Percentiles rank a stretch among this genome's conserved stretches.
These are phyloP conservation scores for Cornus florida DNA, from an alignment of 148 eudicot species.

Conservation along the genomic window DNA sequence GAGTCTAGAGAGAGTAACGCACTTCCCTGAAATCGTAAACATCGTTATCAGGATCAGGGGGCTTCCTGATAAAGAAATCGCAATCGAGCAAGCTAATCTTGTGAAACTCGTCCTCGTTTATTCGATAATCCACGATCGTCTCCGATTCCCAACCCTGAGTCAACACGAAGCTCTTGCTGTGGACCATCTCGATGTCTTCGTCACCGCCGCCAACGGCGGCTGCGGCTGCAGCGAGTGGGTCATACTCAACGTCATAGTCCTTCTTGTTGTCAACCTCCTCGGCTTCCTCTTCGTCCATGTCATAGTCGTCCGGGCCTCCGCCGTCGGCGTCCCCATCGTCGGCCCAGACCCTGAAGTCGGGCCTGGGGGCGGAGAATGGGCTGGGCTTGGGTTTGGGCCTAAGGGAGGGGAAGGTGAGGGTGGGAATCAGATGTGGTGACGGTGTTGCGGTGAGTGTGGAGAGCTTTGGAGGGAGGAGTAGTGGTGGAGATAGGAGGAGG, in stretches of 20 bases:
- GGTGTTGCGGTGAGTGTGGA: constrained; percentile 12
- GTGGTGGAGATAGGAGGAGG: constrained; percentile 27
- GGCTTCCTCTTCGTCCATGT: constrained; percentile 80
- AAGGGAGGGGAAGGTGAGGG: constrained; percentile 21
- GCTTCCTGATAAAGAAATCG: constrained; percentile 84
- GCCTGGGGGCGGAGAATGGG: constrained; percentile 12
- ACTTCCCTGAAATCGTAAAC: constrained; percentile 96
- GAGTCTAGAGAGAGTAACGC: background rate
- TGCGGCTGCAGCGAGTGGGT: constrained; percentile 32
- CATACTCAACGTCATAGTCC: constrained; percentile 79
- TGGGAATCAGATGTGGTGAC: constrained; percentile 20
- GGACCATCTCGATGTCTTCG: constrained; percentile 45
- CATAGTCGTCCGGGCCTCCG: constrained; percentile 58
- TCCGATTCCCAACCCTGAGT: constrained; percentile 81
- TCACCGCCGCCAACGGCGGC: constrained; percentile 25
- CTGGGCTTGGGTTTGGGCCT: constrained; percentile 2
- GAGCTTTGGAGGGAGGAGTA: constrained; percentile 31
- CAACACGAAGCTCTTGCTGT: constrained; percentile 69
- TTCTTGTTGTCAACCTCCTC: constrained; percentile 84
- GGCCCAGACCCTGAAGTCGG: constrained; percentile 51
- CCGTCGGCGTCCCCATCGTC: constrained; percentile 65
- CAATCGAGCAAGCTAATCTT: constrained; percentile 76
- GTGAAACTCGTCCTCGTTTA: constrained; percentile 92
- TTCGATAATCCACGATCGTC: constrained; percentile 68
- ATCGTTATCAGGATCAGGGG: constrained; percentile 87